Base-by-base conservation (phyloP, 306 rosid species). In the Vigna mungo region DNA sequence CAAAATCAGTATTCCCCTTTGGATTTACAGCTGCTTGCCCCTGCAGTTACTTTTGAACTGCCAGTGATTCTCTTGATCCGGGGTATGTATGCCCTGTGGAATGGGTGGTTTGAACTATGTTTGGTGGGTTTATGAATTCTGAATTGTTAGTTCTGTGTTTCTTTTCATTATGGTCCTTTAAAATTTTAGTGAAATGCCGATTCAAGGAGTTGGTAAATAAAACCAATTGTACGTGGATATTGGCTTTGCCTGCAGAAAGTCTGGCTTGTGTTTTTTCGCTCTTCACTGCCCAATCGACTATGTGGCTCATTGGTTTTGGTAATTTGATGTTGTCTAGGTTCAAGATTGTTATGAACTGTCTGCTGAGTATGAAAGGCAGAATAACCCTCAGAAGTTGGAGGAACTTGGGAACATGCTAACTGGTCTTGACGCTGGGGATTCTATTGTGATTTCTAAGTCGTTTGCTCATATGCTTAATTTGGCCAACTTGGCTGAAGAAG, bases 401-500 rank as follows among this genome's bases (percentile, higher is more conserved):
- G 97, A 92, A 75, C 96, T 90, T 30, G 97, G 97, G 64, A 90
- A 88, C 77, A 87, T 81, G 73, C 78, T 92, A 9, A 92, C 91
- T 20, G 89, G 91, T 82, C 85, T 92, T 85, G 97, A 92, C 56
- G 94, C 97, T 4, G 97, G 97, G 71, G 96, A 92, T 63, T 89
- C 97, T 14, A 92, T 92, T 14, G 97, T 92, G 18, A 75, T 92
- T 69, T 89, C 97, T 0, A 92, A 92, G 79, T 90, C 97, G 8
- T 92, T 92, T 62, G 82, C 97, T 71, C 94, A 92, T 80, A 92
- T 92, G 97, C 97, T 92, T 80, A 92, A 72, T 83, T 79, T 92
- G 89, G 97, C 96, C 76, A 90, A 92, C 76, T 85, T 92, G 85
- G 97, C 96, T 0, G 97, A 92, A 90, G 97, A 92, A 78, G 97